Percentiles rank a stretch among this genome's conserved stretches.
Conservation (phyloP, 169 alveolate species). For the Cardiosporidium cionae region DNA sequence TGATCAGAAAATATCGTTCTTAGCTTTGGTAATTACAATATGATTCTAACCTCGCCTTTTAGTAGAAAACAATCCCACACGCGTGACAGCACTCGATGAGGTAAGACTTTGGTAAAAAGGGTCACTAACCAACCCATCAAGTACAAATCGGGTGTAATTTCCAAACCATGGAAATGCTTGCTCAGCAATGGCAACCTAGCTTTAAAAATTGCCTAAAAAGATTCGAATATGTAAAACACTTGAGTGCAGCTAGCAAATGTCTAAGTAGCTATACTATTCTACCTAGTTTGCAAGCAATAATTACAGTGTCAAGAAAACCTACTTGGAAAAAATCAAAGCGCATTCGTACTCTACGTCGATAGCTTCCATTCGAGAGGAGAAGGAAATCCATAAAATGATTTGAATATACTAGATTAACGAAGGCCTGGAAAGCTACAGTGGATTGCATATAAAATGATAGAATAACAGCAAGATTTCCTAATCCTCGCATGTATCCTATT, state of each 20-base stretch:
- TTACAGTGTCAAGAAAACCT: too few species aligned
- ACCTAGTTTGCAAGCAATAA: too few species aligned
- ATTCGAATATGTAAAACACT: slow-evolving; percentile 4
- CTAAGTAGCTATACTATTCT: too few species aligned
- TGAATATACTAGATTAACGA: slow-evolving; percentile 7
- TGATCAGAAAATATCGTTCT: too few species aligned
- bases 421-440: neutral
- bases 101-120: neutral
- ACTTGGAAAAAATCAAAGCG: neutral
- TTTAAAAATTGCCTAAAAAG: slow-evolving; percentile 5
- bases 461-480: slow-evolving; percentile 8
- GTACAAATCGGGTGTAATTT: slow-evolving; percentile 5
- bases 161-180: slow-evolving; percentile 4
- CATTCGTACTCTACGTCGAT: neutral
- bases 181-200: slow-evolving; percentile 4
- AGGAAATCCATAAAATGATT: slow-evolving; percentile 8
- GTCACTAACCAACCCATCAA: slow-evolving; percentile 10
- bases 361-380: neutral
- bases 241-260: too few species aligned
- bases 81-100: neutral
- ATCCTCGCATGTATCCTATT: slow-evolving; percentile 7
- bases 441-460: neutral
- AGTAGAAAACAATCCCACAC: slow-evolving; percentile 12
- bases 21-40: too few species aligned
- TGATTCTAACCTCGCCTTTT: slow-evolving; percentile 13